A percentile compares a stretch with the other conserved stretches of the same genome.
Conservation (phyloP, 306 rosid genomes). For the Parietaria judaica region DNA sequence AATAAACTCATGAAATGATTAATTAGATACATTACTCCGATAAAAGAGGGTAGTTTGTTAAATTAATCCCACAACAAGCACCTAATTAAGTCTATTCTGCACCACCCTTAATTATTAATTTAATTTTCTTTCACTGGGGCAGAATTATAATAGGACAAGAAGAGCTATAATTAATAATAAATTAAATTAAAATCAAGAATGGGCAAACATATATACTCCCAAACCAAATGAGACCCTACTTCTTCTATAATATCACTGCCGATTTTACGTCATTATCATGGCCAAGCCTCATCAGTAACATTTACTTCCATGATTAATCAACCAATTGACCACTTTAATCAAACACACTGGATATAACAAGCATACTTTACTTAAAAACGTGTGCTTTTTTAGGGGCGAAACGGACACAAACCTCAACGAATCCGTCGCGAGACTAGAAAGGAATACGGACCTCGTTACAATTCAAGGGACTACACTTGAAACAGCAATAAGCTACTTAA, state of each 20-base stretch:
- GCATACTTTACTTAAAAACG: too few species aligned
- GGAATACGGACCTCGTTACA: too few species aligned
- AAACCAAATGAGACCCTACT: background rate
- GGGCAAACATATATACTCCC: conserved; percentile 1
- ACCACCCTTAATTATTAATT: background rate
- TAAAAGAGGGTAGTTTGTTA: background rate
- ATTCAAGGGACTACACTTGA: too few species aligned
- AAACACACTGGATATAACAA: background rate
- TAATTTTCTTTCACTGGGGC: background rate
- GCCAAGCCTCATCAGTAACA: background rate
- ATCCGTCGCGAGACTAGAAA: too few species aligned
- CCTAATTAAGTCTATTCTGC: background rate
- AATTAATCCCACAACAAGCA: background rate
- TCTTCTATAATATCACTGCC: background rate
- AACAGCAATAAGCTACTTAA: too few species aligned
- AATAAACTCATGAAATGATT: too few species aligned
- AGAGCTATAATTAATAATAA: background rate
- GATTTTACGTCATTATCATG: conserved; percentile 3
- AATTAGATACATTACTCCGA: background rate
- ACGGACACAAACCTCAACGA: too few species aligned
- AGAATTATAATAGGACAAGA: background rate
- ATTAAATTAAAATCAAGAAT: background rate
- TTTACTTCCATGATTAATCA: background rate
- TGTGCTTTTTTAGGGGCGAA: too few species aligned
- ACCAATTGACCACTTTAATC: background rate